These are phyloP conservation scores for Jatropha podagrica DNA, from an alignment of 441 rosid genomes.

Conservation along the genomic window DNA sequence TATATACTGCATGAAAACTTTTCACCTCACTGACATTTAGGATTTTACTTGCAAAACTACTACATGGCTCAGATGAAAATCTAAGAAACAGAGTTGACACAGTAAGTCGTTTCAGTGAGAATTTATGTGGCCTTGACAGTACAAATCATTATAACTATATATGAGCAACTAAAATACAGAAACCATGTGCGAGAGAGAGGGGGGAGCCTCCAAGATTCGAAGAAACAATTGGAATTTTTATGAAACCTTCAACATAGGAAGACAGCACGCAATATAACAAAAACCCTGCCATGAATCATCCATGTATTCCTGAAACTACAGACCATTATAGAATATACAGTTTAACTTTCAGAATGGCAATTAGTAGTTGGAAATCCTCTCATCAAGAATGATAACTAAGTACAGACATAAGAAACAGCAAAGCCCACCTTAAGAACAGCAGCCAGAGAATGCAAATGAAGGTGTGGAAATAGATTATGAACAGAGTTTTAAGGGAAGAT, in stretches of 20 bases:
- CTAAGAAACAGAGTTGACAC: not conserved
- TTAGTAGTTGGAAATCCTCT: not conserved
- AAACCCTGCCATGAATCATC: not conserved
- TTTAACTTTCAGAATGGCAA: not conserved
- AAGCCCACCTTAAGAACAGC: not conserved
- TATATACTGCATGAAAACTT: not conserved
- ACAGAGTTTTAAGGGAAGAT: constrained; percentile 1
- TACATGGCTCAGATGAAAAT: not conserved
- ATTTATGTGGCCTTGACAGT: not conserved
- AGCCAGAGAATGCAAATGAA: not conserved
- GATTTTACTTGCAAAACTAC: not conserved
- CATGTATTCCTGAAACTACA: not conserved
- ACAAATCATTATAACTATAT: not conserved
- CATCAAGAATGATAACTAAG: constrained; percentile 6
- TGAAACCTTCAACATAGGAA: not conserved
- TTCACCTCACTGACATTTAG: not conserved
- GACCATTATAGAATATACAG: not conserved
- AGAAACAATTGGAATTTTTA: not conserved
- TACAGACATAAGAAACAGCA: not conserved
- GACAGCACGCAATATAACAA: not conserved
- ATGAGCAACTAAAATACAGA: not conserved
- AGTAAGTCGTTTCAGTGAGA: not conserved
- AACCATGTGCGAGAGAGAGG: not conserved
- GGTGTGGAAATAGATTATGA: constrained; percentile 1
- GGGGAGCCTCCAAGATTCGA: not conserved